These are phyloP conservation scores for Thielaviopsis musarum DNA, from an alignment of 2,329 filamentous ascomycete species.

Conservation along the genomic window DNA sequence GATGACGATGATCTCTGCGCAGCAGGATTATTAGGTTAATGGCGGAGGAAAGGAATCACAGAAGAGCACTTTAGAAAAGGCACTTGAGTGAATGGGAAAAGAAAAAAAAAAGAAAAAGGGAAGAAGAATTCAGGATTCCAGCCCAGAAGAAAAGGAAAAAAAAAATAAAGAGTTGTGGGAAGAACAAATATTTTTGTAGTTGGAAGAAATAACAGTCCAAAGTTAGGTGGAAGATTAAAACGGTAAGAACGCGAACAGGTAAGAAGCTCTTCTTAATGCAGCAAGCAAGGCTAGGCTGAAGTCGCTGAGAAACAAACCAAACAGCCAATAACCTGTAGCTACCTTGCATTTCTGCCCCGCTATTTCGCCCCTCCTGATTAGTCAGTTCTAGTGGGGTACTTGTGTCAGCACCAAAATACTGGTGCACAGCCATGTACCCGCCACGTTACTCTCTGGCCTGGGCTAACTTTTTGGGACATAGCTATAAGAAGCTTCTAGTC, in stretches of 20 bases:
- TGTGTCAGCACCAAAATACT: not conserved
- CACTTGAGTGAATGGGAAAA: not conserved
- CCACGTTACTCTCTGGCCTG: not conserved
- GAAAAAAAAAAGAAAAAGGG: not conserved
- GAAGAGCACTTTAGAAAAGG: not conserved
- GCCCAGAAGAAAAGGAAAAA: not conserved
- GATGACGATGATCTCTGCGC: slow-evolving; percentile 8
- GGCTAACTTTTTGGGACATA: not conserved
- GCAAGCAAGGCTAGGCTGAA: not conserved
- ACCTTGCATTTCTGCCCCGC: slow-evolving; percentile 1
- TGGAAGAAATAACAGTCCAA: not conserved
- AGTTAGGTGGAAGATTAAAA: not conserved
- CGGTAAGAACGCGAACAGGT: not conserved
- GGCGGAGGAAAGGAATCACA: slow-evolving; percentile 1
- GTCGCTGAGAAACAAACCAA: not conserved
- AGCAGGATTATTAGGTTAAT: slow-evolving; percentile 10
- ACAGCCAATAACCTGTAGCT: not conserved
- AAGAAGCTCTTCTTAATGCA: not conserved
- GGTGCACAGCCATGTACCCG: slow-evolving; percentile 2
- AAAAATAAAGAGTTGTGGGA: not conserved
- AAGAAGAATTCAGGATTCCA: not conserved
- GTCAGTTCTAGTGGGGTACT: slow-evolving; percentile 1
- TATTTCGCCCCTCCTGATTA: slow-evolving; percentile 9
- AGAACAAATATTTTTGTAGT: not conserved
- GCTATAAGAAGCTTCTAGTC: slow-evolving; percentile 11